A percentile compares a stretch with the other conserved stretches of the same genome.
phyloP scores from a whole-genome alignment of 2,329 filamentous ascomycete genomes.

The Fusarium sp. region DNA sequence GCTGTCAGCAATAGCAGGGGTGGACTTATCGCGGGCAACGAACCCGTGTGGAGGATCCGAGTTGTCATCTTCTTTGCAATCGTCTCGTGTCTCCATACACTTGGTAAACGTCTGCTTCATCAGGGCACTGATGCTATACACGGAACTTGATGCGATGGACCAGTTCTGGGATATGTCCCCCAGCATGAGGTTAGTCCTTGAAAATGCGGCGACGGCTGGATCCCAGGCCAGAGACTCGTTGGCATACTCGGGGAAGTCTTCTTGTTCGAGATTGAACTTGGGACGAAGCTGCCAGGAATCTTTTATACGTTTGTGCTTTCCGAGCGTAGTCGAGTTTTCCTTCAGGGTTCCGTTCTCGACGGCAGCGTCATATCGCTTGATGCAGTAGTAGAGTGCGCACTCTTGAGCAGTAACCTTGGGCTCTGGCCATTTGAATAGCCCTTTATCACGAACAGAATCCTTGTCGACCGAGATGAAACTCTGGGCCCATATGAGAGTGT shows the following conservation, averaged over 20 bases:
- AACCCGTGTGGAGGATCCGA: neutral
- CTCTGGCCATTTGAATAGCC: neutral
- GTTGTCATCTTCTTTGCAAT: neutral
- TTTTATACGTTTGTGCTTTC: neutral
- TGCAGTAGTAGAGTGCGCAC: neutral
- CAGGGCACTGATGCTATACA: neutral
- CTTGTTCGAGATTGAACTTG: neutral
- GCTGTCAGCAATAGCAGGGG: neutral
- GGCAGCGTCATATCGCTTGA: neutral
- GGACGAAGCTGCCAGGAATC: neutral
- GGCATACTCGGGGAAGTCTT: neutral
- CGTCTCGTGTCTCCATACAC: neutral
- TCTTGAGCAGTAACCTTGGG: neutral
- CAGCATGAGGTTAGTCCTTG: neutral
- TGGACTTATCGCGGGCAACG: neutral
- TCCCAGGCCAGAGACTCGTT: neutral
- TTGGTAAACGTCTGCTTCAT: neutral
- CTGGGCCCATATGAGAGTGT: neutral
- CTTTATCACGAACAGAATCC: neutral
- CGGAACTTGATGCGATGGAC: neutral
- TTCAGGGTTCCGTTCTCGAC: neutral
- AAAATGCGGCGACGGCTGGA: neutral
- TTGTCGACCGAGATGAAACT: neutral
- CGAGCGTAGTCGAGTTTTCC: neutral
- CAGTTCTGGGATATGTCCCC: neutral